Evolutionary conservation across 106 monocot species (phyloP), one percentile per base, ranked within the genome.

Genomic region (Apostasia shenzhenica): DNA sequence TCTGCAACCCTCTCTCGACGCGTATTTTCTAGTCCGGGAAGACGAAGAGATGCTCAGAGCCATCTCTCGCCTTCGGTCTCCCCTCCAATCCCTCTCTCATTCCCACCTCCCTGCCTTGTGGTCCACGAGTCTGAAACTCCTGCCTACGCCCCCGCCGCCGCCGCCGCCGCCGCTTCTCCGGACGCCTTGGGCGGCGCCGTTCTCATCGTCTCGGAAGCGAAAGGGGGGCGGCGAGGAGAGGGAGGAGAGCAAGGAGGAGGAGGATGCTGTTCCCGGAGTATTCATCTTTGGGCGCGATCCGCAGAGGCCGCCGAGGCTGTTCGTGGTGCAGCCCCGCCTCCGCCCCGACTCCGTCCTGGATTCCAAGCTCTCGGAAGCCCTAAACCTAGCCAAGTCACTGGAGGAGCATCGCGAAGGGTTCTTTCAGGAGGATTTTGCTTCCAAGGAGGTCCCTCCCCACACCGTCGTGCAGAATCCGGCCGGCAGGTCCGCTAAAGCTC

Each of bases 351-450:
- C 78, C 8, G 42, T 87, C 14, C 80, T 90, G 48, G 37, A 81
- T 39, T 81, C 79, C 7, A 99, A 97, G 83, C 89, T 92, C 72
- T 76, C 82, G 6, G 92, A 97, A 79, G 97, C 92, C 7, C 86
- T 97, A 57, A 97, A 93, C 73, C 92, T 99, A 41, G 87, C 92
- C 13, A 92, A 83, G 66, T 97, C 97, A 9, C 83, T 97, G 2
- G 97, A 92, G 72, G 82, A 92, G 84, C 77, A 72, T 52, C 75
- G 97, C 52, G 89, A 92, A 12, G 89, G 86, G 5, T 69, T 80
- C 68, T 81, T 72, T 47, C 66, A 41, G 3, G 69, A 68, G 55
- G 83, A 87, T n/a, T 76, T 75, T 52, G 67, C 47, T 4, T 70
- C 76, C 7, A 87, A 89, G 80, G 46, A 75, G 61, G 41, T 60